Conservation (phyloP, 495 filamentous ascomycete genomes). For the Lindgomyces ingoldianus region DNA sequence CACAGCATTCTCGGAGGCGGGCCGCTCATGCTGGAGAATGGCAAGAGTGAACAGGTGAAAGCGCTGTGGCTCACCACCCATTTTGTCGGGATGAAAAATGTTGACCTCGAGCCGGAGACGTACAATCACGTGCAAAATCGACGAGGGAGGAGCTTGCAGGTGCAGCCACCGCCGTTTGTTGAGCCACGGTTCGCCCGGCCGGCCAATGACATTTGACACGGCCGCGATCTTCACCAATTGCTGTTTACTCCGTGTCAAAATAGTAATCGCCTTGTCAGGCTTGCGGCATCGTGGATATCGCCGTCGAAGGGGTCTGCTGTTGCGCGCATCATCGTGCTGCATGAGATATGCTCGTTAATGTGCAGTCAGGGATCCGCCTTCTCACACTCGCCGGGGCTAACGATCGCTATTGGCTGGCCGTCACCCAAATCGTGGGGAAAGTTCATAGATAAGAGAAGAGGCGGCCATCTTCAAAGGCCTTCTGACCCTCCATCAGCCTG, state of each 20-base stretch:
- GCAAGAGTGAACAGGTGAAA: not conserved
- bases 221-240: not conserved
- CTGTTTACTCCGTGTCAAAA: too few relatives aligned
- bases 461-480: not conserved
- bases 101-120: too few relatives aligned
- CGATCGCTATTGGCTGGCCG: constrained; percentile 12
- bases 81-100: too few relatives aligned
- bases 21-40: not conserved
- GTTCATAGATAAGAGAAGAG: constrained; percentile 21
- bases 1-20: not conserved
- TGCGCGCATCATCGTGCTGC: too few relatives aligned
- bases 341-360: constrained; percentile 9
- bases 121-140: not conserved
- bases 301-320: too few relatives aligned
- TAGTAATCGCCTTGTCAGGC: too few relatives aligned
- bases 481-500: not conserved
- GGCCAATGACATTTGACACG: not conserved
- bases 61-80: too few relatives aligned
- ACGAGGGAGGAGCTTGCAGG: too few relatives aligned
- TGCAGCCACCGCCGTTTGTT: not conserved
- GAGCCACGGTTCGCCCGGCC: not conserved
- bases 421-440: constrained; percentile 25
- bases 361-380: not conserved
- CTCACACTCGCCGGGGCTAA: constrained; percentile 3
- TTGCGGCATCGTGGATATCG: too few relatives aligned